Conservation (phyloP, 1,284 basidiomycete genomes). For the Fistulinella cinereoalba region DNA sequence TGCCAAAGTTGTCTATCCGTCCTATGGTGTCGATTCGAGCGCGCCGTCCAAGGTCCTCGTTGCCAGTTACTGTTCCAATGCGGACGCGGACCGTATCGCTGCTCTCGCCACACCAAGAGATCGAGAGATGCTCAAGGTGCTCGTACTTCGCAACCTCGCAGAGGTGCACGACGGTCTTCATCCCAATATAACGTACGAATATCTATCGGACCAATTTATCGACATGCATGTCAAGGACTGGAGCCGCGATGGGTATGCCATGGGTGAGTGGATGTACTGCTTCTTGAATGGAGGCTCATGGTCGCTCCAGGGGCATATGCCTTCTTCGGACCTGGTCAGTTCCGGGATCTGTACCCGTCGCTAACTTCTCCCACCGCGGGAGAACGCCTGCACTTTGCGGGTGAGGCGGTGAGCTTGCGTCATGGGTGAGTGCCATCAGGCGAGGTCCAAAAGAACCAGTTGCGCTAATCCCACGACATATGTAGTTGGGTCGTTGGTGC, state of each 20-base stretch:
- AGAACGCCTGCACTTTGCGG: constrained; percentile 17
- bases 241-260: constrained; percentile 3
- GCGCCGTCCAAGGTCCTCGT: constrained; percentile 20
- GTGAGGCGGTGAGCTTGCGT: constrained; percentile 15
- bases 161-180: constrained; percentile 8
- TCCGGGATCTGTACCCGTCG: constrained; percentile 9
- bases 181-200: constrained; percentile 9
- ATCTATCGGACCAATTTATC: constrained; percentile 7
- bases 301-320: constrained; percentile 11
- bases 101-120: not conserved
- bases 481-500: constrained; percentile 19
- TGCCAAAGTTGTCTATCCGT: constrained; percentile 36
- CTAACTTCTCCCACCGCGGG: constrained; percentile 12
- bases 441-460: no score
- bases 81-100: constrained; percentile 5
- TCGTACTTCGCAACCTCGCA: constrained; percentile 17
- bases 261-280: constrained; percentile 7
- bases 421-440: constrained; percentile 11
- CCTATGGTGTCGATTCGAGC: constrained; percentile 28
- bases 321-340: constrained; percentile 11
- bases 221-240: constrained; percentile 15
- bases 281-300: not conserved
- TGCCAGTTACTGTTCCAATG: constrained; percentile 5
- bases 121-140: constrained; percentile 2
- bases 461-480: not conserved